Percentiles rank a stretch among this genome's conserved stretches.
Conservation (phyloP, 805 yeast species). For the Metschnikowia drakensbergensis region DNA sequence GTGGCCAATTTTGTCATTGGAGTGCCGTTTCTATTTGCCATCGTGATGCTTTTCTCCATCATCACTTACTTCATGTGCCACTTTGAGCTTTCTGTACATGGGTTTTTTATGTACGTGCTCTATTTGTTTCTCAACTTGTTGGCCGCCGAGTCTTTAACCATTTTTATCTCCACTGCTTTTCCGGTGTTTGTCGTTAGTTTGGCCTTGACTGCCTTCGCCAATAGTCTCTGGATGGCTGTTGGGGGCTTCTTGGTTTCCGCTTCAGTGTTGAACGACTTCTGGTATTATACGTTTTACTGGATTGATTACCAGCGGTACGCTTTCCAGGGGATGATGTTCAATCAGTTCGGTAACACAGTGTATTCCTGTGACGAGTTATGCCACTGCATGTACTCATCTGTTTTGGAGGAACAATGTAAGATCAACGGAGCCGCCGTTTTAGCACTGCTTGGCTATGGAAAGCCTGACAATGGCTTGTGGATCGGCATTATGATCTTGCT, state of each 20-base stretch:
- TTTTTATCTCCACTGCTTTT: conserved; percentile 29
- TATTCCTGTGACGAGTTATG: conserved; percentile 31
- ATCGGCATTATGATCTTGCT: conserved; percentile 31
- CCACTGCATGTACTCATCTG: conserved; percentile 32
- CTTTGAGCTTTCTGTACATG: conserved; percentile 26
- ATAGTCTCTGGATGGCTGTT: conserved; percentile 44
- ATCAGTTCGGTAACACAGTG: conserved; percentile 27
- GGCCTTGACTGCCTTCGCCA: conserved; percentile 39
- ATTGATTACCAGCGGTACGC: conserved; percentile 40
- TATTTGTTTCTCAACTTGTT: conserved; percentile 38
- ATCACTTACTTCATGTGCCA: conserved; percentile 34
- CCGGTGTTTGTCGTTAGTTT: conserved; percentile 37
- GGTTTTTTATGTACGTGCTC: conserved; percentile 32
- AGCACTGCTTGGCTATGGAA: conserved; percentile 27
- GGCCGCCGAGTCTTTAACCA: conserved; percentile 41
- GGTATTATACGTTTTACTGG: conserved; percentile 42
- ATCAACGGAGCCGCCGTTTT: conserved; percentile 34
- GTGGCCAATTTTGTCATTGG: conserved; percentile 35
- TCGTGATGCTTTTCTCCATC: conserved; percentile 28
- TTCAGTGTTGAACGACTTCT: conserved; percentile 32
- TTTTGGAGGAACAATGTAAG: conserved; percentile 26
- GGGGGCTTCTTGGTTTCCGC: conserved; percentile 38
- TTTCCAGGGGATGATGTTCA: conserved; percentile 43
- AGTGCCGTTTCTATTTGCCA: conserved; percentile 33
- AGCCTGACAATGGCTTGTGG: conserved; percentile 30